Percentiles rank a stretch among this genome's conserved stretches.
Evolutionary conservation across 164 flowering plant genomes (phyloP).

Genomic region (Vitis rupestris): DNA sequence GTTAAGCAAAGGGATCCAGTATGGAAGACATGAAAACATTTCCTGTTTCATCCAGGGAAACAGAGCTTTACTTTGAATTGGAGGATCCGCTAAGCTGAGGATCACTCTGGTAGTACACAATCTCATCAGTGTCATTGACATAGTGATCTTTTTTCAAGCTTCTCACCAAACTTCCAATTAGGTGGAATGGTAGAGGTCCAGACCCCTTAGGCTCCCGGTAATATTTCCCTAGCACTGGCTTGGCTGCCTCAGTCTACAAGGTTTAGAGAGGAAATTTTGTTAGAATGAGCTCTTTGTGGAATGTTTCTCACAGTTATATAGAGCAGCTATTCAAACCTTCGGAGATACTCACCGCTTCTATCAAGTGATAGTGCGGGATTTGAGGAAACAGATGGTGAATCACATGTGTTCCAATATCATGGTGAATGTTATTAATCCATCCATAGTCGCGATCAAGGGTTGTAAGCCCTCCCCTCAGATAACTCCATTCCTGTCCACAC

Average conservation of each 20-base stretch:
- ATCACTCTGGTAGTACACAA: conserved; percentile 56
- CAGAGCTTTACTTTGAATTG: no score
- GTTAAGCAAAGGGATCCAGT: no score
- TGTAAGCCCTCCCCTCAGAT: conserved; percentile 67
- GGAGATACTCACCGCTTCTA: conserved; percentile 60
- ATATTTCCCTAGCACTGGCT: conserved; percentile 56
- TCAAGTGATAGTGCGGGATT: conserved; percentile 62
- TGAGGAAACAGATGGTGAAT: conserved; percentile 71
- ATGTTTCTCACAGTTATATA: no score
- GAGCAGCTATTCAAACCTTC: no score
- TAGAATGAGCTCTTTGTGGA: no score
- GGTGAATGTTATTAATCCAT: conserved; percentile 64
- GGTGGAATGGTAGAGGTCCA: conserved; percentile 45
- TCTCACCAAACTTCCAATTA: conserved; percentile 30
- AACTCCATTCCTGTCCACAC: conserved; percentile 59
- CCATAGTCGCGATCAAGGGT: conserved; percentile 70
- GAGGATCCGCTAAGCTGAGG: conserved; percentile 20
- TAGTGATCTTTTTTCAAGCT: conserved; percentile 51
- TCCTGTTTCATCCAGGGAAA: background rate
- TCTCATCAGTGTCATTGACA: conserved; percentile 52
- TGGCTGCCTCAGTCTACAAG: conserved; percentile 57
- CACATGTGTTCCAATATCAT: conserved; percentile 76
- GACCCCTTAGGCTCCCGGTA: conserved; percentile 55
- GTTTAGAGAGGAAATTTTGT: background rate
- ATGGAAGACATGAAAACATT: background rate